These are phyloP conservation scores for Nymphaea colorata DNA, from an alignment of 164 flowering plant species.

Conservation along the genomic window DNA sequence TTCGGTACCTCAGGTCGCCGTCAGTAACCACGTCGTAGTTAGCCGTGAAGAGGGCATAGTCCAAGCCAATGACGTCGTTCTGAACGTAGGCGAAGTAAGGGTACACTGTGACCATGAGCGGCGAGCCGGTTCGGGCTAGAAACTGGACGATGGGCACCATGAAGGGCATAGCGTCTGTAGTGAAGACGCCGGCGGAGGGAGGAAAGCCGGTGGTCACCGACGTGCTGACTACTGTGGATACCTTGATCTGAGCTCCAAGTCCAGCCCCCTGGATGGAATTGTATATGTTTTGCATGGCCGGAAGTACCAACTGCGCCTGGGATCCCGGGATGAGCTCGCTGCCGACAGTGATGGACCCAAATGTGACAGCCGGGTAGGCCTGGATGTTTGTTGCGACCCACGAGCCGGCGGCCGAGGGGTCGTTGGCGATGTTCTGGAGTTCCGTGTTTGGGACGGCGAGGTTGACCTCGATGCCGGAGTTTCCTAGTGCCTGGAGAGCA, in stretches of 20 bases:
- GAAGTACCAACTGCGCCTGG: conserved; percentile 5
- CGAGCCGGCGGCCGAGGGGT: no score
- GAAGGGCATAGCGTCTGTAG: not conserved
- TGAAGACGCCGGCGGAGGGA: conserved; percentile 29
- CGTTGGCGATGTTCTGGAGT: no score
- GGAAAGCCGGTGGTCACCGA: conserved; percentile 19
- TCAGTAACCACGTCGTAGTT: not conserved
- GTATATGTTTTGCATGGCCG: conserved; percentile 11
- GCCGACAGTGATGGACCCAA: conserved; percentile 8
- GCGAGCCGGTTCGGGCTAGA: conserved; percentile 7
- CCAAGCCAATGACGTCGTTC: not conserved
- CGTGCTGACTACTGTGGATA: conserved; percentile 20
- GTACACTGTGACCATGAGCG: conserved; percentile 27
- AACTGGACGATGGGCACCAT: conserved; percentile 11
- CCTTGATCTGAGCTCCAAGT: conserved; percentile 7
- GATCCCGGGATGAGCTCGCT: conserved; percentile 11
- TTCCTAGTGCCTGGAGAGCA: no score
- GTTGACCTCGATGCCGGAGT: no score
- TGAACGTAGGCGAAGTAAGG: conserved; percentile 23
- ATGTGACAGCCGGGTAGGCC: not conserved
- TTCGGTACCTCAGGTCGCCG: not conserved
- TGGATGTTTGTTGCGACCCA: no score
- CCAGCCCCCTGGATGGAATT: not conserved
- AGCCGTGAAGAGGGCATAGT: conserved; percentile 18
- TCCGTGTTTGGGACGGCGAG: no score